These are phyloP conservation scores for Alternaria viburni DNA, from an alignment of 2,329 filamentous ascomycete genomes.

Conservation along the genomic window DNA sequence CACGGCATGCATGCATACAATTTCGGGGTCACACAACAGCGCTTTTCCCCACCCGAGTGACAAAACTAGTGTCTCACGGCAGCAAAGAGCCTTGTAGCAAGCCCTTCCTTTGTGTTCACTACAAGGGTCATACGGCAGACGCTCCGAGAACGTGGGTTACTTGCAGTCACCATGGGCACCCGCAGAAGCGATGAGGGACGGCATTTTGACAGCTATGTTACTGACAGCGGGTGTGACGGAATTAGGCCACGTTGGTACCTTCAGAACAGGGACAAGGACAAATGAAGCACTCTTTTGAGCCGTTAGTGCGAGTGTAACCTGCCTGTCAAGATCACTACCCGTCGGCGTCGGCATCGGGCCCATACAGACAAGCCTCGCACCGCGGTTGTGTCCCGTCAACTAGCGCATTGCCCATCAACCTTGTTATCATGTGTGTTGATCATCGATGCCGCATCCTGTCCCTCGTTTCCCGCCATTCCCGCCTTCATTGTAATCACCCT, in stretches of 20 bases:
- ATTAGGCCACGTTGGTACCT: slow-evolving; percentile 36
- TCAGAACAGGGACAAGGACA: slow-evolving; percentile 15
- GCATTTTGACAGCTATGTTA: slow-evolving; percentile 42
- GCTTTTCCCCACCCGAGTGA: slow-evolving; percentile 30
- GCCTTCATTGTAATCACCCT: slow-evolving; percentile 26
- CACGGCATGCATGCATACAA: slow-evolving; percentile 39
- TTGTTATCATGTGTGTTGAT: slow-evolving; percentile 28
- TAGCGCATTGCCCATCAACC: slow-evolving; percentile 28
- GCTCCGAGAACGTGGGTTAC: slow-evolving; percentile 38
- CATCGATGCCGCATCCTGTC: slow-evolving; percentile 34
- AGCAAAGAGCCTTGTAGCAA: slow-evolving; percentile 27
- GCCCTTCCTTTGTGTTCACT: slow-evolving; percentile 22
- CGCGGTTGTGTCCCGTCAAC: slow-evolving; percentile 28
- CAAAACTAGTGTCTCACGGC: slow-evolving; percentile 40
- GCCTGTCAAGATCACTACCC: slow-evolving; percentile 40
- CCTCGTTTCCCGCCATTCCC: slow-evolving; percentile 37
- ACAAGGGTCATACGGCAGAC: slow-evolving; percentile 23
- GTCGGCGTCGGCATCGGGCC: slow-evolving; percentile 21
- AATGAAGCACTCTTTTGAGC: slow-evolving; percentile 10
- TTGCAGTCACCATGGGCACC: slow-evolving; percentile 29
- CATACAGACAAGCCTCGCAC: slow-evolving; percentile 20
- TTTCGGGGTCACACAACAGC: slow-evolving; percentile 33
- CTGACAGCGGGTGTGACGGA: slow-evolving; percentile 40
- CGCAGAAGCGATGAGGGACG: slow-evolving; percentile 35
- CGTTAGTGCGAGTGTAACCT: slow-evolving; percentile 33